Conservation (phyloP, 2,329 filamentous ascomycete genomes). For the Penicillium sp. region DNA sequence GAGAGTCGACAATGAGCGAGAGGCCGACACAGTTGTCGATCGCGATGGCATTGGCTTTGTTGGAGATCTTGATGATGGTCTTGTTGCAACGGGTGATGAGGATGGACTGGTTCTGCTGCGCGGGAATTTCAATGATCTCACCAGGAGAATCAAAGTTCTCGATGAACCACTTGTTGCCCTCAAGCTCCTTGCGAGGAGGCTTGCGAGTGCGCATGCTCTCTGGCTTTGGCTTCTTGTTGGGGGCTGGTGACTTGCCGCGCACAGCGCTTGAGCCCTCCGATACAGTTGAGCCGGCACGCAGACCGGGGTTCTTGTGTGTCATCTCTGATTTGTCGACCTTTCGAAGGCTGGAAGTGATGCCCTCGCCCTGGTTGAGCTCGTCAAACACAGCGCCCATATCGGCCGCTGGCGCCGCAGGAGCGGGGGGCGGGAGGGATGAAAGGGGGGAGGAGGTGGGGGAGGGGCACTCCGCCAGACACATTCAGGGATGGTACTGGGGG, state of each 20-base stretch:
- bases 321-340: slow-evolving; percentile 96
- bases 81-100: slow-evolving; percentile 91
- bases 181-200: slow-evolving; percentile 74
- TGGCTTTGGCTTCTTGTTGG: slow-evolving; percentile 83
- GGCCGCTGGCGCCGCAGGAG: slow-evolving; percentile 50
- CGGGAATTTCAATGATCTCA: slow-evolving; percentile 77
- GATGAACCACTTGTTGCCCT: slow-evolving; percentile 92
- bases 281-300: slow-evolving; percentile 73
- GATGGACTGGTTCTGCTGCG: slow-evolving; percentile 81
- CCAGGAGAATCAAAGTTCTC: slow-evolving; percentile 86
- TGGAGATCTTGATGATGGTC: slow-evolving; percentile 82
- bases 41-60: slow-evolving; percentile 96
- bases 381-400: slow-evolving; percentile 89
- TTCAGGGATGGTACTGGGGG: slow-evolving; percentile 50
- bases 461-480: slow-evolving; percentile 58
- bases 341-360: slow-evolving; percentile 83
- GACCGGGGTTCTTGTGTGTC: slow-evolving; percentile 96
- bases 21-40: slow-evolving; percentile 86
- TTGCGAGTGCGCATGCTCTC: slow-evolving; percentile 84
- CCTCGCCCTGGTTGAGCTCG: slow-evolving; percentile 83
- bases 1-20: slow-evolving; percentile 82
- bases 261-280: slow-evolving; percentile 56
- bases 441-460: slow-evolving; percentile 70
- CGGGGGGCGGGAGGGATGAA: slow-evolving; percentile 57
- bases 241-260: slow-evolving; percentile 77